phyloP scores from a whole-genome alignment of 768 basidiomycete genomes.

The Roridomyces roridus region DNA sequence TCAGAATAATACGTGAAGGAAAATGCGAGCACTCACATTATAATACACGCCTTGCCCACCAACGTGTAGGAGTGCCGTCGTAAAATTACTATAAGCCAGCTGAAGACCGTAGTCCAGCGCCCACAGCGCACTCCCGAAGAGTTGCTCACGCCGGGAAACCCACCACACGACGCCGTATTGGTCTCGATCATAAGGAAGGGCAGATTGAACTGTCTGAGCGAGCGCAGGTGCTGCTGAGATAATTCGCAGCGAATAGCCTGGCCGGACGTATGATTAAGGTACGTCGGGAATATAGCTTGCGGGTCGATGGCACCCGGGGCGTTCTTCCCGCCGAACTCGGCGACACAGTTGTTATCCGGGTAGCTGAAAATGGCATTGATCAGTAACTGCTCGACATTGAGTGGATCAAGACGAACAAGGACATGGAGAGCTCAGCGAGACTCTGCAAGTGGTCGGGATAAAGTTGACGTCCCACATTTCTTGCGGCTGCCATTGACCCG shows the following conservation, averaged over 20 bases:
- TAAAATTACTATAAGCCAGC: conserved; percentile 47
- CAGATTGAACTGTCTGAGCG: conserved; percentile 48
- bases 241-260: conserved; percentile 54
- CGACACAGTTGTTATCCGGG: conserved; percentile 66
- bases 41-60: conserved; percentile 31
- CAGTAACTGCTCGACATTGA: conserved; percentile 21
- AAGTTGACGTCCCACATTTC: conserved; percentile 63
- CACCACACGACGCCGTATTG: conserved; percentile 74
- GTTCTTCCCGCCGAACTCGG: conserved; percentile 47
- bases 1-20: not conserved
- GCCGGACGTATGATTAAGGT: conserved; percentile 66
- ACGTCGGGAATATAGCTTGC: conserved; percentile 59
- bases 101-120: conserved; percentile 58
- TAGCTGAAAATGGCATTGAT: conserved; percentile 52
- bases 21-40: conserved; percentile 38
- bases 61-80: conserved; percentile 32
- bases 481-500: conserved; percentile 57
- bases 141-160: conserved; percentile 67
- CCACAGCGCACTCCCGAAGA: conserved; percentile 72
- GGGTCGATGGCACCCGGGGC: conserved; percentile 39
- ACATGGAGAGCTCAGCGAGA: conserved; percentile 16
- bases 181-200: conserved; percentile 73
- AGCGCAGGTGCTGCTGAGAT: conserved; percentile 47
- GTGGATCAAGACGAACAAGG: conserved; percentile 17
- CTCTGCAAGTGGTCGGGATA: conserved; percentile 29